Conservation (phyloP, 441 rosid genomes). For the Raphanus hybrid region DNA sequence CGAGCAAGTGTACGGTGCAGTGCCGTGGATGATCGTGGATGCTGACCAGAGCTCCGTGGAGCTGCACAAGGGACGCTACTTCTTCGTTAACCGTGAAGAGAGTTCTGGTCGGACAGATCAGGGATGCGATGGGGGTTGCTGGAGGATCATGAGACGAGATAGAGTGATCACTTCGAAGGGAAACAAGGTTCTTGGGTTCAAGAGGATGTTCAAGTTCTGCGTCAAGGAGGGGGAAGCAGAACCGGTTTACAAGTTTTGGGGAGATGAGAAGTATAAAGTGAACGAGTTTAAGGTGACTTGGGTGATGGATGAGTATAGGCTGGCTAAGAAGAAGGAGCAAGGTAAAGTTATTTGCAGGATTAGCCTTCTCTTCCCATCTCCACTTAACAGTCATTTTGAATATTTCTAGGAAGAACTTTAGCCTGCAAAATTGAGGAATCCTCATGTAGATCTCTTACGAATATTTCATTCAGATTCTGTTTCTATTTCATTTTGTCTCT, state of each 20-base stretch:
- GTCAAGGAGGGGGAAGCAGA: neutral
- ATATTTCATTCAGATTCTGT: neutral
- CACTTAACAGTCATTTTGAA: neutral
- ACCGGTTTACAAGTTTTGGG: constrained; percentile 2
- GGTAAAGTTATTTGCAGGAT: constrained; percentile 13
- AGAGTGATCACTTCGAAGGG: neutral
- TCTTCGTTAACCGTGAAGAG: neutral
- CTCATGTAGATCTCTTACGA: too few relatives aligned
- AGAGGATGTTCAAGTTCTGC: constrained; percentile 4
- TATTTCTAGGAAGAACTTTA: neutral
- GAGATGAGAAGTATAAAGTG: neutral
- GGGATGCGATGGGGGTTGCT: constrained; percentile 13
- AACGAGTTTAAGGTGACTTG: neutral
- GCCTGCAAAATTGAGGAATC: too few relatives aligned
- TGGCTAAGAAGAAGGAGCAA: neutral
- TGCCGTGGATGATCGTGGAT: neutral
- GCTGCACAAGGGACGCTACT: neutral
- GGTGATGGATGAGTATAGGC: constrained; percentile 19
- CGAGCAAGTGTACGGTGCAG: neutral
- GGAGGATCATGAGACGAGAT: neutral
- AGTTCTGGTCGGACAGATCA: neutral
- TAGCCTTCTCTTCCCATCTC: neutral
- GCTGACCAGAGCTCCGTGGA: too few relatives aligned
- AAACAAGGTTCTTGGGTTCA: neutral
- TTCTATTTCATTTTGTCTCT: neutral